These are phyloP conservation scores for Plasmodium berghei DNA, from an alignment of 169 alveolate genomes.

Conservation along the genomic window DNA sequence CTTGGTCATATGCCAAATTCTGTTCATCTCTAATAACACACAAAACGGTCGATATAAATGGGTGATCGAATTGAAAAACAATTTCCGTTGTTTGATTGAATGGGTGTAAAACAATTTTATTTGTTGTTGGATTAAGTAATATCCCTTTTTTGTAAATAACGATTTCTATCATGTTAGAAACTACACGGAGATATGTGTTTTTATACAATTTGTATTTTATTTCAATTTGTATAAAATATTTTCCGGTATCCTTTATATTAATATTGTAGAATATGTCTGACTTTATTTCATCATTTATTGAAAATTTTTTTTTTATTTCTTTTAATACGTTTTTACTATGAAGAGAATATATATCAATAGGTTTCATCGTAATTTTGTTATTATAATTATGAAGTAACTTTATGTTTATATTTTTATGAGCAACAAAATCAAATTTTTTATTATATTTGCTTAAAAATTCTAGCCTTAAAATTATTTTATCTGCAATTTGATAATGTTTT, in stretches of 20 bases:
- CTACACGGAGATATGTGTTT: constrained; percentile 17
- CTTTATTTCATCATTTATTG: background rate
- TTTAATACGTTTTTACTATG: background rate
- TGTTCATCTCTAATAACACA: constrained; percentile 27
- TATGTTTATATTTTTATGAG: constrained; percentile 11
- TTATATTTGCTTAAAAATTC: constrained; percentile 29
- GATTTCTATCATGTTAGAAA: constrained; percentile 23
- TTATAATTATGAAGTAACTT: constrained; percentile 27
- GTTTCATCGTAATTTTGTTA: constrained; percentile 10
- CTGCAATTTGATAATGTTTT: constrained; percentile 1
- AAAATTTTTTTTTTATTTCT: background rate
- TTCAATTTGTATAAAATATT: constrained; percentile 63
- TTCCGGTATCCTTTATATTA: constrained; percentile 10
- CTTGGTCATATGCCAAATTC: too few relatives aligned
- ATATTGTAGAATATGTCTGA: constrained; percentile 46
- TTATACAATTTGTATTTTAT: constrained; percentile 17
- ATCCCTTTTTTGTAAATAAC: constrained; percentile 33
- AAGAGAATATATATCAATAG: background rate
- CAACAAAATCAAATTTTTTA: constrained; percentile 23
- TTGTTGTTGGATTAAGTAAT: background rate
- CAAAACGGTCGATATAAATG: constrained; percentile 34
- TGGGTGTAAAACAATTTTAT: constrained; percentile 21
- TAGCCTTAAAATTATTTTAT: constrained; percentile 10
- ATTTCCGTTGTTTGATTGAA: constrained; percentile 31
- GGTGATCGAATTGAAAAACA: constrained; percentile 29